phyloP scores from a whole-genome alignment of 495 filamentous ascomycete genomes.

The Neurospora sp. region DNA sequence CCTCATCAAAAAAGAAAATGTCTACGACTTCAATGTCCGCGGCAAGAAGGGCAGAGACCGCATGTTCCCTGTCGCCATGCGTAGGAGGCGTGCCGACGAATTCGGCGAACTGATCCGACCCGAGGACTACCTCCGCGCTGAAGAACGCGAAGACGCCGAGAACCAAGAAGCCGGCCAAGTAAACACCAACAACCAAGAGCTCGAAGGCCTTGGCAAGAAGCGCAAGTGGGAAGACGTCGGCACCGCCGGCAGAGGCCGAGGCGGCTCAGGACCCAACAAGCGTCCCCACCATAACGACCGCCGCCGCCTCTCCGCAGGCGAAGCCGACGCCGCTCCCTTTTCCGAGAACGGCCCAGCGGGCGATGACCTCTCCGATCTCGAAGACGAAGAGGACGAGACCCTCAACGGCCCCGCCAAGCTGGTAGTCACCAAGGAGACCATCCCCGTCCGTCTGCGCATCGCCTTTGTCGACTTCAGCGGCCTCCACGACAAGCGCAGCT shows the following conservation, averaged over 20 bases:
- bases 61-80: conserved; percentile 80
- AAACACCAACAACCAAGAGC: conserved; percentile 27
- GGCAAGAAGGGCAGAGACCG: conserved; percentile 87
- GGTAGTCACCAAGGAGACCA: conserved; percentile 43
- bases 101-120: conserved; percentile 89
- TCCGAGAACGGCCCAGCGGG: conserved; percentile 29
- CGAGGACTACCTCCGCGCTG: conserved; percentile 87
- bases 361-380: conserved; percentile 43
- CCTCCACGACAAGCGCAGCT: conserved; percentile 80
- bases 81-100: conserved; percentile 72
- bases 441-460: conserved; percentile 62
- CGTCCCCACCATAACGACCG: conserved; percentile 22
- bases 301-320: conserved; percentile 28
- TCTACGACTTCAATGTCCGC: conserved; percentile 89
- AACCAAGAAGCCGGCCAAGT: conserved; percentile 40
- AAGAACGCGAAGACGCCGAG: conserved; percentile 80
- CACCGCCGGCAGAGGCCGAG: conserved; percentile 24
- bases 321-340: conserved; percentile 27
- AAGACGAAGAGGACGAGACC: conserved; percentile 47
- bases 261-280: conserved; percentile 24
- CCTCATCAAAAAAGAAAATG: conserved; percentile 72
- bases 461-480: conserved; percentile 87
- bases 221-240: conserved; percentile 77
- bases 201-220: conserved; percentile 79
- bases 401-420: conserved; percentile 63